Conservation (phyloP, 345 rosid species). For the Conringia planisiliqua region DNA sequence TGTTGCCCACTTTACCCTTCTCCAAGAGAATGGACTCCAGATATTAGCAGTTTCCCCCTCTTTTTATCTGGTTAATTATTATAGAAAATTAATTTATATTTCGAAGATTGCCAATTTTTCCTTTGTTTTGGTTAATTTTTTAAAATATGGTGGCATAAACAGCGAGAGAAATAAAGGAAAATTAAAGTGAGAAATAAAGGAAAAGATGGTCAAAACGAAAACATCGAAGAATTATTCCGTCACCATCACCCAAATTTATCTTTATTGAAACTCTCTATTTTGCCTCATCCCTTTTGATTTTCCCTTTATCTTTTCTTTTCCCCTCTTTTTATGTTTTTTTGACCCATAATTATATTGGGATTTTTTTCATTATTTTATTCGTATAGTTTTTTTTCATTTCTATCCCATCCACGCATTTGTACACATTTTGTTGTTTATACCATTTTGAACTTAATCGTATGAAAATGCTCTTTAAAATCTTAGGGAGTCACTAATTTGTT, state of each 20-base stretch:
- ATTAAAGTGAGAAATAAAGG: conserved; percentile 37
- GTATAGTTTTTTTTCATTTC: not conserved
- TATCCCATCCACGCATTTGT: conserved; percentile 19
- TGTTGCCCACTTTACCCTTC: conserved; percentile 34
- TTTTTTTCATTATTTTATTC: not conserved
- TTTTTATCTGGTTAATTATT: conserved; percentile 5
- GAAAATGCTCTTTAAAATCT: not conserved
- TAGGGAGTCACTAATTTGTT: too few relatives aligned
- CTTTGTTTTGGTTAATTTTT: not conserved
- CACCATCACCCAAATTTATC: conserved; percentile 42
- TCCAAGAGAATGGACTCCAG: conserved; percentile 46
- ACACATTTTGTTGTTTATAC: conserved; percentile 11
- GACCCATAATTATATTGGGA: conserved; percentile 18
- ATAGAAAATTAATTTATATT: not conserved
- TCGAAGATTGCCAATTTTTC: conserved; percentile 1
- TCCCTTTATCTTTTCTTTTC: conserved; percentile 36
- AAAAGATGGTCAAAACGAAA: conserved; percentile 45
- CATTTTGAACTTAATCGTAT: not conserved
- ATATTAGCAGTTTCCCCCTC: conserved; percentile 15
- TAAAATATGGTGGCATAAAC: conserved; percentile 8
- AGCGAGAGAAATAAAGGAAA: conserved; percentile 24
- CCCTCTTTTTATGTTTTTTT: conserved; percentile 39
- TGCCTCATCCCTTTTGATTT: conserved; percentile 39
- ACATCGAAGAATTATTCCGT: conserved; percentile 41
- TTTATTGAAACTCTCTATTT: conserved; percentile 45